Percentiles rank a stretch among this genome's conserved stretches.
These are phyloP conservation scores for Lentithecium fluviatile DNA, from an alignment of 495 filamentous ascomycete species.

Conservation along the genomic window DNA sequence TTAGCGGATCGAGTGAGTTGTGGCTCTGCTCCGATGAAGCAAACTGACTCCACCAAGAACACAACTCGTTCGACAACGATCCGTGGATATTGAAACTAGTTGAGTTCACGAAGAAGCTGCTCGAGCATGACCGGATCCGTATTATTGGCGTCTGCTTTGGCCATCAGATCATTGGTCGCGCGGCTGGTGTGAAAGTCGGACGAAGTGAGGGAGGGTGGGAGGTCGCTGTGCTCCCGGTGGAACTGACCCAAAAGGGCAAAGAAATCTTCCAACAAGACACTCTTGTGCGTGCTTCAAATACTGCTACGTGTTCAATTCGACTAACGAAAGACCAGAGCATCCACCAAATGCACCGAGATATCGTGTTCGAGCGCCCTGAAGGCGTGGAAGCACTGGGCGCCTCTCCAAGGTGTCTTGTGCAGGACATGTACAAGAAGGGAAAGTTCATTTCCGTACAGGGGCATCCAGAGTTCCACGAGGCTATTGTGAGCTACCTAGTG, in stretches of 20 bases:
- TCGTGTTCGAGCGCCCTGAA: conserved; percentile 63
- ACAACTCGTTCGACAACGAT: conserved; percentile 63
- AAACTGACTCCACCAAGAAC: conserved; percentile 40
- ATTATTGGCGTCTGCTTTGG: conserved; percentile 86
- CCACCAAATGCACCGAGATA: conserved; percentile 88
- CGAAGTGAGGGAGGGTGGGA: conserved; percentile 76
- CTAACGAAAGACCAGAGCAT: conserved; percentile 58
- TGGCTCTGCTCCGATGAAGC: not conserved
- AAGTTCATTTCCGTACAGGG: conserved; percentile 79
- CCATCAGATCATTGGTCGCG: conserved; percentile 83
- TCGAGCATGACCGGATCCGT: conserved; percentile 59
- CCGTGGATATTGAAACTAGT: conserved; percentile 78
- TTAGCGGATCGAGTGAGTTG: conserved; percentile 65
- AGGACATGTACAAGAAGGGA: conserved; percentile 73
- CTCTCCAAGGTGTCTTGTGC: conserved; percentile 66
- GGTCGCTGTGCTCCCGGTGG: conserved; percentile 66
- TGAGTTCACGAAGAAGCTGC: conserved; percentile 60
- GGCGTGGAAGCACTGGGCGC: conserved; percentile 63
- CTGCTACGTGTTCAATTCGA: conserved; percentile 7
- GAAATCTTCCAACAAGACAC: conserved; percentile 68
- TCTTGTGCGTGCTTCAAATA: conserved; percentile 52
- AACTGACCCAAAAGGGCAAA: conserved; percentile 68
- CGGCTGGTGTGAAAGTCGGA: conserved; percentile 67
- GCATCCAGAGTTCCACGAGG: conserved; percentile 82
- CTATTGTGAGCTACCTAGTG: conserved; percentile 72